Percentiles rank a stretch among this genome's conserved stretches.
phyloP scores from a whole-genome alignment of 352 stramenopile species.

The Pythium folliculosum region DNA sequence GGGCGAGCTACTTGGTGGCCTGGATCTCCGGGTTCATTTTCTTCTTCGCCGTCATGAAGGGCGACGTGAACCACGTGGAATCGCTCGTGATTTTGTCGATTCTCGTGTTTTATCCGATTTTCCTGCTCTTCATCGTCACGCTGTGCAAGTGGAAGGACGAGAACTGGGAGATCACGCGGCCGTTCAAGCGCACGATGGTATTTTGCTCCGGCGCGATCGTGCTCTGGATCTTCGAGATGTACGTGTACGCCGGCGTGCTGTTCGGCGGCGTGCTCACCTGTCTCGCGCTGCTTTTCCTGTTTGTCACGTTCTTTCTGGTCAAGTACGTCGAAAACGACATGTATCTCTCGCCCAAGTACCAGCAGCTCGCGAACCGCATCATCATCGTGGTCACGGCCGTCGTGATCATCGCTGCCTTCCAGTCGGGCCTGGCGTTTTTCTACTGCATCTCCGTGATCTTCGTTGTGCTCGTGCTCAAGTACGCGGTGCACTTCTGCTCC shows the following conservation, averaged over 20 bases:
- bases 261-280: constrained; percentile 65
- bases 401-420: constrained; percentile 46
- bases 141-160: constrained; percentile 82
- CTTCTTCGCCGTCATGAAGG: constrained; percentile 64
- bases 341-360: constrained; percentile 71
- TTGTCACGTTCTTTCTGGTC: constrained; percentile 74
- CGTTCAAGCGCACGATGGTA: constrained; percentile 41
- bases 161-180: constrained; percentile 57
- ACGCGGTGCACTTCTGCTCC: constrained; percentile 56
- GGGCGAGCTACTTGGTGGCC: constrained; percentile 53
- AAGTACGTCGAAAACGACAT: constrained; percentile 87
- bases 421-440: constrained; percentile 74
- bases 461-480: constrained; percentile 79
- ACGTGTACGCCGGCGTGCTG: constrained; percentile 57
- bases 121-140: constrained; percentile 71
- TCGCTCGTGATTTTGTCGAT: constrained; percentile 74
- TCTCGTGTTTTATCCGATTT: constrained; percentile 79
- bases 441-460: constrained; percentile 86
- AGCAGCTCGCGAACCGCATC: constrained; percentile 45
- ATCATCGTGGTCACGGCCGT: constrained; percentile 39
- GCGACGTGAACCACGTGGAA: constrained; percentile 69
- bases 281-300: constrained; percentile 59
- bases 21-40: constrained; percentile 75
- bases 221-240: constrained; percentile 83
- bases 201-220: constrained; percentile 39